Evolutionary conservation across 2,329 filamentous ascomycete species (phyloP).

Genomic region (Drechmeria coniospora): DNA sequence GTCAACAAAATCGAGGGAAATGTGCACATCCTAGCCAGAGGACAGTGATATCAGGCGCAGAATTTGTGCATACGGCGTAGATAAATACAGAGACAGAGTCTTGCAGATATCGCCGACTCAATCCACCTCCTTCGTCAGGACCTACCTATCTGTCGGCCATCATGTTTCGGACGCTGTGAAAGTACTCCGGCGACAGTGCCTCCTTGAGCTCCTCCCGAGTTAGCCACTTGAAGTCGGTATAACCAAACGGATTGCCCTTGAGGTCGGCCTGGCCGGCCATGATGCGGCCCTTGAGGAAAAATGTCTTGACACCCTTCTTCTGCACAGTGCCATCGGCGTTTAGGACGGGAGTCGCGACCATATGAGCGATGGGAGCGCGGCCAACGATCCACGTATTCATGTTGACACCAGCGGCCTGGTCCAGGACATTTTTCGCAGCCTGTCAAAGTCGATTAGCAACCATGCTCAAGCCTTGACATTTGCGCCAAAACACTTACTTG

Average conservation of each 20-base stretch:
- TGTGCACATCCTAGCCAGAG: no score
- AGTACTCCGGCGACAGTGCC: constrained; percentile 54
- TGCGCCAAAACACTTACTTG: constrained; percentile 66
- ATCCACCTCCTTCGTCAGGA: not conserved
- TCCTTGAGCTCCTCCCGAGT: constrained; percentile 73
- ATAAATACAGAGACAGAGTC: no score
- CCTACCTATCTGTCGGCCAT: constrained; percentile 53
- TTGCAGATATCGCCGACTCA: constrained; percentile 3
- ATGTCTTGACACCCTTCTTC: constrained; percentile 60
- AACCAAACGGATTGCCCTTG: constrained; percentile 50
- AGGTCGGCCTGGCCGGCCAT: constrained; percentile 92
- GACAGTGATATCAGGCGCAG: no score
- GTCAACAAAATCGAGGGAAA: not conserved
- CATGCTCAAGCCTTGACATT: not conserved
- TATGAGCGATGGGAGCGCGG: constrained; percentile 73
- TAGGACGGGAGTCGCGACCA: constrained; percentile 39
- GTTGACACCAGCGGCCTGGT: constrained; percentile 68
- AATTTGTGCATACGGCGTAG: no score
- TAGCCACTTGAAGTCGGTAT: constrained; percentile 83
- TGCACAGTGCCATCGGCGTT: constrained; percentile 25
- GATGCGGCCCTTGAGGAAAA: constrained; percentile 93
- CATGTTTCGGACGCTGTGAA: constrained; percentile 64
- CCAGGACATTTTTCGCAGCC: constrained; percentile 68
- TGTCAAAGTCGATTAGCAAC: constrained; percentile 20
- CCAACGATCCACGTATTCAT: constrained; percentile 99